Evolutionary conservation across 1,284 basidiomycete genomes (phyloP).

Genomic region (Microstroma glucosiphilum): DNA sequence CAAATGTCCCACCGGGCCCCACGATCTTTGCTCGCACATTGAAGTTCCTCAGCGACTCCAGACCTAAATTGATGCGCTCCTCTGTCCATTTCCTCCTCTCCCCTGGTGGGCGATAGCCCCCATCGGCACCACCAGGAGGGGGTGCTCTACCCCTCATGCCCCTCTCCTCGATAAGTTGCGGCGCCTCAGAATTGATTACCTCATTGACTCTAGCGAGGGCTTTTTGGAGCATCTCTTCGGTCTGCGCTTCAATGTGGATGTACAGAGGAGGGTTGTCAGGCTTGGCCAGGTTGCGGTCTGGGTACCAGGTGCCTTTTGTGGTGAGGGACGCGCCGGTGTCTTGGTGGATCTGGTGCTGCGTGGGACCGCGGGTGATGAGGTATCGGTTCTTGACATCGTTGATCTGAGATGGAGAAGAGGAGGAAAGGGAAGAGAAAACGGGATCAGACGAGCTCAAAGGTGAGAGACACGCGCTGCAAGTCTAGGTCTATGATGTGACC

Average conservation of each 20-base stretch:
- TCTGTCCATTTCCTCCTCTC: conserved; percentile 39
- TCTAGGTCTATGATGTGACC: no score
- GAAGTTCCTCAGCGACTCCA: conserved; percentile 89
- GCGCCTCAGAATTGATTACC: conserved; percentile 69
- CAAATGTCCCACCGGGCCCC: conserved; percentile 80
- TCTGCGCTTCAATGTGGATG: conserved; percentile 81
- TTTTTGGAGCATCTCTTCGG: conserved; percentile 66
- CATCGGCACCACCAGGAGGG: not conserved
- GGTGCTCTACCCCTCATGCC: conserved; percentile 2
- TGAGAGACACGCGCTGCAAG: conserved; percentile 86
- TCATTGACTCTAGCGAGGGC: conserved; percentile 80
- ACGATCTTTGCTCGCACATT: conserved; percentile 96
- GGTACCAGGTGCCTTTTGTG: conserved; percentile 66
- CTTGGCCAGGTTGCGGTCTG: conserved; percentile 51
- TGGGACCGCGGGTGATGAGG: conserved; percentile 84
- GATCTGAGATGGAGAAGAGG: conserved; percentile 58
- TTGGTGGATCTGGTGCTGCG: conserved; percentile 72
- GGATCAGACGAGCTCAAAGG: conserved; percentile 47
- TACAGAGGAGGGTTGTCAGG: conserved; percentile 63
- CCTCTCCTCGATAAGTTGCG: conserved; percentile 42
- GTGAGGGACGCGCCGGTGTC: conserved; percentile 45
- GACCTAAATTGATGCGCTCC: conserved; percentile 60
- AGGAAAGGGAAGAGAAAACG: conserved; percentile 55
- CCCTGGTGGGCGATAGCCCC: not conserved
- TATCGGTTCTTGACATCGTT: conserved; percentile 95